Evolutionary conservation across 768 basidiomycete species (phyloP), one percentile per base, ranked within the genome.

Genomic region (Trametes meyenii): DNA sequence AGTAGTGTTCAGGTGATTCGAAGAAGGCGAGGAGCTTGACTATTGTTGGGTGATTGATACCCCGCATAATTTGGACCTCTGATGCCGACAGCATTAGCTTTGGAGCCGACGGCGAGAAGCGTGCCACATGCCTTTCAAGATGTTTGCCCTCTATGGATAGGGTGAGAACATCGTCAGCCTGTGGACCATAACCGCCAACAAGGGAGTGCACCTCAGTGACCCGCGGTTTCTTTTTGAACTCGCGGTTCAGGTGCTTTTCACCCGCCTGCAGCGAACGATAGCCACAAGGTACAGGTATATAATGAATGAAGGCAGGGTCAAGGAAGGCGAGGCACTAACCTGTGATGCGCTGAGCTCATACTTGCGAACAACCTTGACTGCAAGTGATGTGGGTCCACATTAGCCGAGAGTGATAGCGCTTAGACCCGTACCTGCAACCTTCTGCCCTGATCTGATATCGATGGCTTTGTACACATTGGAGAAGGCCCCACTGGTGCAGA

Each of bases 41-140:
- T 69, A 99, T 89, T 26, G 89, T 84, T n/a, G 94, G 89, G 70
- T 98, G 95, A 64, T 90, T 87, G 54, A 86, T 91, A 16, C 93
- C 92, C 38, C 96, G 91, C 96, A 99, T 99, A 71, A 99, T 98
- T 76, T 97, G 95, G 13, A 99, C 97, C 87, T 99, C 97, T 94
- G 72, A 29, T 45, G 2, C 3, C 8, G 13, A 29, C 16, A 17
- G 59, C 38, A 50, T 42, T 12, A 19, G 35, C 1, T 23, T 14
- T 17, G 29, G 5, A 23, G 3, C 8, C 29, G 10, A 24, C 13
- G 46, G 3, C 23, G 5, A 4, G 21, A 3, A n/a, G 16, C 1
- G 16, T 24, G 14, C 16, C 35, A 70, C 77, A 50, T 58, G 86
- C 92, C 92, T 84, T 99, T 99, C 69, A 98, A 85, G 64, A 98